Conservation (phyloP, 2,329 filamentous ascomycete genomes). For the Sporothrix globosa region DNA sequence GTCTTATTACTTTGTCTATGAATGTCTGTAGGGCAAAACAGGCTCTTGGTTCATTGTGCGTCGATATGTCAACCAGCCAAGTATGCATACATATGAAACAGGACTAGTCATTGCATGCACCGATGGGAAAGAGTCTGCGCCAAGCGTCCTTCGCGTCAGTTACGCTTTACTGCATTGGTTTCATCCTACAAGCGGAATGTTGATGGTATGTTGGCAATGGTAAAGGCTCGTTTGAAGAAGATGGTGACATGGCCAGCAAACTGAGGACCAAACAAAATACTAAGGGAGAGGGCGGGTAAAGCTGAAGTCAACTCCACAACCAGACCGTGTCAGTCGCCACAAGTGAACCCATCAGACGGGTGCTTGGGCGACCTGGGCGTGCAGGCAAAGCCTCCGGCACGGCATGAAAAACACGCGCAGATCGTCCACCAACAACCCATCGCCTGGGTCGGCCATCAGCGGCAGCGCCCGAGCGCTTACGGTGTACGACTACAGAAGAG, state of each 20-base stretch:
- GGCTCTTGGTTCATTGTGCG: not conserved
- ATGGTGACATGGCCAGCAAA: not conserved
- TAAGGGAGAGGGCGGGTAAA: not conserved
- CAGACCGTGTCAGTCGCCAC: not conserved
- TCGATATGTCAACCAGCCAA: not conserved
- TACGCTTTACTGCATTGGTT: slow-evolving; percentile 21
- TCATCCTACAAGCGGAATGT: slow-evolving; percentile 15
- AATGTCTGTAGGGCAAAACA: too few species aligned
- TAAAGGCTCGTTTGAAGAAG: too few species aligned
- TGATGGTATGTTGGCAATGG: not conserved
- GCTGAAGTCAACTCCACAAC: not conserved
- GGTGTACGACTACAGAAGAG: not conserved
- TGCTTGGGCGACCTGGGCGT: not conserved
- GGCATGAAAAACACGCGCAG: slow-evolving; percentile 21
- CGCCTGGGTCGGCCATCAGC: not conserved
- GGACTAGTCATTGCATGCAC: not conserved
- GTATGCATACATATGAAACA: slow-evolving; percentile 15
- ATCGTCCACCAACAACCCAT: not conserved
- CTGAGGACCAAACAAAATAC: not conserved
- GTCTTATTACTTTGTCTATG: too few species aligned
- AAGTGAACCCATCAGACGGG: slow-evolving; percentile 10
- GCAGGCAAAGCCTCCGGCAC: not conserved
- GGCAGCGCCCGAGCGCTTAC: not conserved
- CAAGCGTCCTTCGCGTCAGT: not conserved
- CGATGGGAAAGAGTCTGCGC: not conserved